Base-by-base conservation (phyloP, 176 grass and related monocot genomes). In the Avena atlantica region DNA sequence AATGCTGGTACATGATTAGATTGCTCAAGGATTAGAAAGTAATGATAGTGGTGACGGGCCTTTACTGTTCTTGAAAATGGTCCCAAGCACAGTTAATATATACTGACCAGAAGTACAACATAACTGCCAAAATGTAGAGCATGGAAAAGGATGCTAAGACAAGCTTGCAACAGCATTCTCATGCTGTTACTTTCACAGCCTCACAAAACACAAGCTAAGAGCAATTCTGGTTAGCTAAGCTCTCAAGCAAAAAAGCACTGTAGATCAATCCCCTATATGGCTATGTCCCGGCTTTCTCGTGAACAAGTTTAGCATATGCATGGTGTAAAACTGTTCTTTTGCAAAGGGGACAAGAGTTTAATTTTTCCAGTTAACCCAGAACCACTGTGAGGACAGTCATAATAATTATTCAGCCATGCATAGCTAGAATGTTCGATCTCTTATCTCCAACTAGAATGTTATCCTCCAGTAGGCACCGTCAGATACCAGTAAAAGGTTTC, bases 21-120 rank as follows among this genome's bases (percentile, higher is more conserved):
- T 56, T 49, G 77, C 64, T 80, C 11, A 72, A 80, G 67, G 52
- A 73, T 81, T 29, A 85, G 11, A 65, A 37, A 85, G 19, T 24
- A 52, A 77, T 85, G 45, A 23, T 65, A 85, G 24, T 10, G 17
- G 44, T 74, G 72, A 65, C 24, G 10, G 52, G 19, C 14, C 13
- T 67, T 44, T 8, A 24, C 27, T 86, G 44, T 68, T 68, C 27
- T 17, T 4, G 56, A 31, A 78, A 86, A 86, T 78, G 74, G 61
- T 25, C 74, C 60, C 45, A 78, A 5, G 76, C 19, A 42, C 64
- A 85, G 52, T 51, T 52, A 56, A 76, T 67, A 78, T 55, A 49
- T 44, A 44, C 19, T 85, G 60, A 55, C 45, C 20, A 69, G 59
- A 84, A 76, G 72, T 85, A 56, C 17, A 68, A 17, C 44, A 21